These are phyloP conservation scores for Globisporangium lucens DNA, from an alignment of 352 stramenopile genomes.

Conservation along the genomic window DNA sequence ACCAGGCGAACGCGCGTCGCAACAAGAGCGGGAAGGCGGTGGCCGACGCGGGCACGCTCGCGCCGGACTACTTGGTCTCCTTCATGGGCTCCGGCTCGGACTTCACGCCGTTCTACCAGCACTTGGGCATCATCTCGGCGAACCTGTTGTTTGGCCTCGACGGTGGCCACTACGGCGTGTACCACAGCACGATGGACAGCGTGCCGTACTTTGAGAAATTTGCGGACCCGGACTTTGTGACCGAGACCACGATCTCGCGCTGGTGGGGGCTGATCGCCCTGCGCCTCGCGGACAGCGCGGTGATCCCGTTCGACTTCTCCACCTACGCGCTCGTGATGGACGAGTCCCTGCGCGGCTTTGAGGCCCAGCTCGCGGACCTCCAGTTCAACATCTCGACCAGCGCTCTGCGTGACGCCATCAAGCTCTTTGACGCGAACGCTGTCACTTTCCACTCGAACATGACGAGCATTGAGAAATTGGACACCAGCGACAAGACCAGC, in stretches of 20 bases:
- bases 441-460: slow-evolving; percentile 24
- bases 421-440: slow-evolving; percentile 34
- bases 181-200: slow-evolving; percentile 88
- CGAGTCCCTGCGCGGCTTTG: slow-evolving; percentile 35
- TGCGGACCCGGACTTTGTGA: slow-evolving; percentile 56
- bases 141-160: slow-evolving; percentile 53
- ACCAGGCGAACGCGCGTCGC: slow-evolving; percentile 25
- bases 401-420: slow-evolving; percentile 35
- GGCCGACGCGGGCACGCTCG: slow-evolving; percentile 25
- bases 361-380: slow-evolving; percentile 18
- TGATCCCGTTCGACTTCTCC: slow-evolving; percentile 73
- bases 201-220: slow-evolving; percentile 61
- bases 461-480: slow-evolving; percentile 13
- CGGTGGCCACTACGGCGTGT: slow-evolving; percentile 51
- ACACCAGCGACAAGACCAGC: neutral
- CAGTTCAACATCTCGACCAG: slow-evolving; percentile 31
- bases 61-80: slow-evolving; percentile 35
- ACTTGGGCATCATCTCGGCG: slow-evolving; percentile 72
- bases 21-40: slow-evolving; percentile 17
- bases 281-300: slow-evolving; percentile 40
- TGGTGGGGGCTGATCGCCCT: slow-evolving; percentile 67
- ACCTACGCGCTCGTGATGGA: slow-evolving; percentile 63
- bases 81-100: slow-evolving; percentile 58
- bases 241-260: slow-evolving; percentile 42
- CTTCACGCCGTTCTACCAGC: slow-evolving; percentile 76